Evolutionary conservation across 208 protist genomes (phyloP).

Genomic region (Crithidia bombi): DNA sequence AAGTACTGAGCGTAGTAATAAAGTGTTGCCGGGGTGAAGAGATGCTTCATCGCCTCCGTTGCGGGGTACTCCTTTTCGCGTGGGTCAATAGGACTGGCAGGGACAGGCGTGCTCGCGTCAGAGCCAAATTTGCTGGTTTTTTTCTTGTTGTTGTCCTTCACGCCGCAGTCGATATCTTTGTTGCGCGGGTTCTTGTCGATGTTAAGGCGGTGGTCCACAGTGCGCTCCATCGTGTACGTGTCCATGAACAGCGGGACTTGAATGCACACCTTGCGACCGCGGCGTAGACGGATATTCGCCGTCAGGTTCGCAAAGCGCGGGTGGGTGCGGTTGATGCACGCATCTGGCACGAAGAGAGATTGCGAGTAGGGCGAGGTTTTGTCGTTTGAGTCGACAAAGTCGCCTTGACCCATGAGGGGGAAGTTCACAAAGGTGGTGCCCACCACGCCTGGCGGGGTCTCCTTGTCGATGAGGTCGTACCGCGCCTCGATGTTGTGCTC

Average conservation of each 20-base stretch:
- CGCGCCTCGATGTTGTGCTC: constrained; percentile 79
- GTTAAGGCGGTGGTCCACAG: constrained; percentile 81
- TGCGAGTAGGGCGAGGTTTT: constrained; percentile 65
- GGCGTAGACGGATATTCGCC: constrained; percentile 95
- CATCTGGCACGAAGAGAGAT: constrained; percentile 97
- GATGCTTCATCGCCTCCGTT: constrained; percentile 65
- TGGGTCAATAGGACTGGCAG: constrained; percentile 31
- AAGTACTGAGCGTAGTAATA: constrained; percentile 95
- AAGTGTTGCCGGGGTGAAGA: constrained; percentile 83
- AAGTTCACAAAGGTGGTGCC: constrained; percentile 95
- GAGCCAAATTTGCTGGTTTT: constrained; percentile 57
- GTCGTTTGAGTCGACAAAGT: constrained; percentile 42
- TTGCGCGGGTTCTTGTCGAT: constrained; percentile 80
- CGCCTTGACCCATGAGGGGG: constrained; percentile 93
- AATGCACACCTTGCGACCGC: constrained; percentile 96
- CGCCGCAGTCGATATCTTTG: constrained; percentile 76
- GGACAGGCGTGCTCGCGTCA: background rate
- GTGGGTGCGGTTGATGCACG: constrained; percentile 96
- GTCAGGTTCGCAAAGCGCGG: constrained; percentile 97
- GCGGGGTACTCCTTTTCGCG: constrained; percentile 47
- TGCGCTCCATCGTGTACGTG: constrained; percentile 81
- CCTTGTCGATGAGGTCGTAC: constrained; percentile 75
- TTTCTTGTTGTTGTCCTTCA: constrained; percentile 48
- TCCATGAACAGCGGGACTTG: constrained; percentile 97
- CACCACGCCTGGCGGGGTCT: constrained; percentile 70